Base-by-base conservation (phyloP, 2,329 filamentous ascomycete species). In the Cladosporium cucumerinum region DNA sequence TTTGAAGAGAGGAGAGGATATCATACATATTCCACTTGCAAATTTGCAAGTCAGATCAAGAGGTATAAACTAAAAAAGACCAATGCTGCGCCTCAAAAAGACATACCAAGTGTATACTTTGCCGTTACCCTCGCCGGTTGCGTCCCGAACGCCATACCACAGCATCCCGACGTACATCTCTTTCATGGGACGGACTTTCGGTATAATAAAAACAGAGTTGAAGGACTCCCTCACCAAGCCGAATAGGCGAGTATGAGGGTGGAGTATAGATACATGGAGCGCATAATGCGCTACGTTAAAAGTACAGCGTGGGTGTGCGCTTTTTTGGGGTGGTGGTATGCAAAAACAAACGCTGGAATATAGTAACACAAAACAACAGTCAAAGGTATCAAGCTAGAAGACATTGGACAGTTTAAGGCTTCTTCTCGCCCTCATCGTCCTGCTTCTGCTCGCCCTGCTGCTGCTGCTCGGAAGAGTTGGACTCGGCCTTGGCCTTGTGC, bases 401-500 rank as follows among this genome's bases (percentile, higher is more conserved):
- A 21, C 57, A 57, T 64, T 23, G 63, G 32, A 54, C 49, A 64
- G 61, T 79, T 81, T 80, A 85, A 71, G 78, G 81, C 87, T 93
- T 93, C 85, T 91, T 91, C 83, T 93, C 88, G 71, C 84, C 87
- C 78, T 91, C 88, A 67, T 77, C 70, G 64, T 80, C 80, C 73
- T 75, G 69, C 69, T 73, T 70, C 72, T 78, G 43, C 48, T 32
- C 69, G 77, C 76, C 77, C 74, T 82, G 78, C 74, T 85, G 81
- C 77, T 83, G 79, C 72, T 84, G 74, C 65, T 68, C 65, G 51
- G 51, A 54, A 32, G 51, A 54, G 18, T 30, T n/a, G 28, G 51
- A 16, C 69, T 77, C 84, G 72, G 82, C 79, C 74, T 92, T 89
- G 72, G 94, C 92, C 86, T 96, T 96, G 91, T 99, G 94, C 92